Percentiles rank a stretch among this genome's conserved stretches.
phyloP scores from a whole-genome alignment of 306 rosid species.

The barrel medic (Medicago truncatula) region DNA sequence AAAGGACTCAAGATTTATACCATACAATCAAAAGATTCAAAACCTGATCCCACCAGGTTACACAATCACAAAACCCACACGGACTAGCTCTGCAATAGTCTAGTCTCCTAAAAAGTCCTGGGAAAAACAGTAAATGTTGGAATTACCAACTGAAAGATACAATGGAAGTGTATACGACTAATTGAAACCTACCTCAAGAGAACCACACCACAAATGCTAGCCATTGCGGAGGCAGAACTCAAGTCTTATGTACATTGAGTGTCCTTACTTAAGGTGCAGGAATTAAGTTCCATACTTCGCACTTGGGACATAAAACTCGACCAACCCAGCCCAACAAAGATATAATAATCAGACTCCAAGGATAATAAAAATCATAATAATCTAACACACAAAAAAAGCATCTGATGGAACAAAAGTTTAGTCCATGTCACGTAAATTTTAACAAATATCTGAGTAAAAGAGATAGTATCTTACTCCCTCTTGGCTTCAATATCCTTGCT shows the following conservation, averaged over 20 bases:
- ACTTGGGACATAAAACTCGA: constrained; percentile 8
- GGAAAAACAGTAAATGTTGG: not conserved
- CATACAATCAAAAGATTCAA: not conserved
- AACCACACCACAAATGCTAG: constrained; percentile 22
- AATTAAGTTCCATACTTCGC: constrained; percentile 14
- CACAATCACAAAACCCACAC: not conserved
- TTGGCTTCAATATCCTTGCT: constrained; percentile 92
- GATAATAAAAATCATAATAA: constrained; percentile 8
- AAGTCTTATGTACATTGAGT: not conserved
- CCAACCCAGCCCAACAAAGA: constrained; percentile 32
- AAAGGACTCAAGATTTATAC: not conserved
- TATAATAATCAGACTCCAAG: constrained; percentile 13
- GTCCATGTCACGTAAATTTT: constrained; percentile 12
- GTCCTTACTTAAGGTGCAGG: constrained; percentile 5
- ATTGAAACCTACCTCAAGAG: not conserved
- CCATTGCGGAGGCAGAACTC: constrained; percentile 1
- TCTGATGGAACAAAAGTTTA: constrained; percentile 1
- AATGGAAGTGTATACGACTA: not conserved
- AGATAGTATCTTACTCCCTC: constrained; percentile 72
- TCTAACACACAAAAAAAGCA: not conserved
- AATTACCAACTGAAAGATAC: constrained; percentile 24
- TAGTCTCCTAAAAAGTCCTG: not conserved
- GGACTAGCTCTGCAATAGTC: not conserved
- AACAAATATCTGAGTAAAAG: constrained; percentile 32
- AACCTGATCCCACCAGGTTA: constrained; percentile 14